Evolutionary conservation across 257 asterid genomes (phyloP).

Genomic region (Hygrophila difformis): DNA sequence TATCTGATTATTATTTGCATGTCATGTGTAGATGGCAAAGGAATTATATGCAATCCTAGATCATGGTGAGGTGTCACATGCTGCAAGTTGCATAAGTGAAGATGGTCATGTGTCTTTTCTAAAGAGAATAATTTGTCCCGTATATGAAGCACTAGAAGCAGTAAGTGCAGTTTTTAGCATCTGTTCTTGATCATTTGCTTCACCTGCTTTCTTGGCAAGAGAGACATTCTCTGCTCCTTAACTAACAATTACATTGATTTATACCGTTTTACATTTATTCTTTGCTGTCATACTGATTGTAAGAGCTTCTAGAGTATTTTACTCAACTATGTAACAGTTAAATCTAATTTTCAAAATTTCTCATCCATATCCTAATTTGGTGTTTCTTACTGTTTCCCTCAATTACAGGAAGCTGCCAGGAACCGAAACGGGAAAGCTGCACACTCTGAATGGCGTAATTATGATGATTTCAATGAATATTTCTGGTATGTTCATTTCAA

Average conservation of each 20-base stretch:
- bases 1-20: slow-evolving; percentile 12
- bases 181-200: slow-evolving; percentile 1
- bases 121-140: slow-evolving; percentile 60
- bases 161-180: slow-evolving; percentile 35
- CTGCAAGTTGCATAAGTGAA: slow-evolving; percentile 45
- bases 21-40: slow-evolving; percentile 76
- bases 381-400: slow-evolving; percentile 3
- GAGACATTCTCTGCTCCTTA: slow-evolving; percentile 7
- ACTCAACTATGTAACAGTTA: neutral
- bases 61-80: slow-evolving; percentile 66
- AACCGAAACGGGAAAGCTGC: slow-evolving; percentile 85
- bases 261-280: slow-evolving; percentile 6
- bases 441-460: slow-evolving; percentile 92
- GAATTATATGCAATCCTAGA: slow-evolving; percentile 81
- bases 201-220: slow-evolving; percentile 3
- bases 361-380: neutral
- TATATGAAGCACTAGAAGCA: slow-evolving; percentile 37
- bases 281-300: neutral
- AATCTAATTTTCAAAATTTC: too few relatives aligned
- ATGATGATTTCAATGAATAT: slow-evolving; percentile 93
- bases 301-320: neutral
- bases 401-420: slow-evolving; percentile 63
- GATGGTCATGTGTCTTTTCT: slow-evolving; percentile 65
- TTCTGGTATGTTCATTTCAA: slow-evolving; percentile 82
- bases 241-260: slow-evolving; percentile 1